Base-by-base conservation (phyloP, 345 rosid genomes). In the Linum usitatissimum region DNA sequence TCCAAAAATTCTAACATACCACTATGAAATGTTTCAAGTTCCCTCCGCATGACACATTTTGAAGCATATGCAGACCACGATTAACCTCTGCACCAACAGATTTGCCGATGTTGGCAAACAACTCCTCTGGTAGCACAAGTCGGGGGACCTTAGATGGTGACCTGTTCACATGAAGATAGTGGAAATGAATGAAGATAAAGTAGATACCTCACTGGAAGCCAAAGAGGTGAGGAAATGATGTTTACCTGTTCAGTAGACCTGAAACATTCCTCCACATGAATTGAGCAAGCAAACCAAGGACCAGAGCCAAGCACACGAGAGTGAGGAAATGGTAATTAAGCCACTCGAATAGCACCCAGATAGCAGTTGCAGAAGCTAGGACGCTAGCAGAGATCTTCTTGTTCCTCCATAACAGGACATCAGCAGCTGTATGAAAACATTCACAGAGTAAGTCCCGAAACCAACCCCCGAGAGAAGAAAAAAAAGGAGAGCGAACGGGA, bases 351-450 rank as follows among this genome's bases (percentile, higher is more conserved):
- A 91, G 88, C 75, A 86, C 75, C 98, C 98, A 91, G 58, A 84
- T 39, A 61, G 80, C 80, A 8, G 98, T 91, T 49, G 98, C 98
- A 64, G 74, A 81, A 55, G 67, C 69, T 49, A 91, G 68, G 61
- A 83, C 65, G 59, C 96, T 64, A 9, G 87, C 95, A 21, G 98
- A 91, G 59, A 88, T 86, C 84, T 91, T 88, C 82, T 88, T 91
- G 81, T 88, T 86, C 88, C 95, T 91, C 98, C 98, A 91, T 55
- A 91, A 66, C 70, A 91, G 78, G 39, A 91, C 96, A 86, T 91
- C 98, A 78, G 99, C 99, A 85, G 99, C 97, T 94, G 72, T 67
- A 58, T 19, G 66, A 1, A 75, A 62, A 61, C 66, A 18, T 30
- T 20, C 58, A 61, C 28, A 51, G 20, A 30, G 60, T 54, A n/a